Evolutionary conservation across 345 rosid species (phyloP).

Genomic region (Litchi chinensis): DNA sequence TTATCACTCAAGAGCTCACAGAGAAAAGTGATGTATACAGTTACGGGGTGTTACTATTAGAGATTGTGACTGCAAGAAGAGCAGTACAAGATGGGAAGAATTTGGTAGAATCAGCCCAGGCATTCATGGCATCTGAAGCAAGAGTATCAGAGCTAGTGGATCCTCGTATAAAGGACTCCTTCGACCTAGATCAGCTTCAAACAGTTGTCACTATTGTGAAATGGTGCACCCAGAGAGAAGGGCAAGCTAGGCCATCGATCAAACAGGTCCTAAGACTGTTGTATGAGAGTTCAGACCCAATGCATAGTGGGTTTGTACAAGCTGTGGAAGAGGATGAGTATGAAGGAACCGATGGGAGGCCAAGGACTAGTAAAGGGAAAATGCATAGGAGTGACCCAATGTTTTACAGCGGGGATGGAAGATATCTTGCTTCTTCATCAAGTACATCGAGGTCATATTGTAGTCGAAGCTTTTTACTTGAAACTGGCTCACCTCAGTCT

Average conservation of each 20-base stretch:
- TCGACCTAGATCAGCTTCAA: slow-evolving; percentile 78
- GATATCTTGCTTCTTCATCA: slow-evolving; percentile 81
- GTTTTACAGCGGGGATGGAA: slow-evolving; percentile 64
- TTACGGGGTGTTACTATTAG: slow-evolving; percentile 90
- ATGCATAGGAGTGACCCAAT: slow-evolving; percentile 47
- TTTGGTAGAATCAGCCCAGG: slow-evolving; percentile 72
- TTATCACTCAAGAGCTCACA: slow-evolving; percentile 80
- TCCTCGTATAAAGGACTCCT: slow-evolving; percentile 53
- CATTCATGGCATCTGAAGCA: slow-evolving; percentile 54
- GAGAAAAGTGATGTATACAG: slow-evolving; percentile 93
- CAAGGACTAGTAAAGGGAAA: slow-evolving; percentile 59
- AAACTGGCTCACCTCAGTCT: slow-evolving; percentile 82
- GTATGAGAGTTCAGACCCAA: slow-evolving; percentile 81
- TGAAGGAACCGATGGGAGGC: slow-evolving; percentile 64
- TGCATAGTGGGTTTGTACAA: slow-evolving; percentile 65
- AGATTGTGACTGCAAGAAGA: slow-evolving; percentile 70
- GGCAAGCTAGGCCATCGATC: slow-evolving; percentile 76
- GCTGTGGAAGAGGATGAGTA: slow-evolving; percentile 67
- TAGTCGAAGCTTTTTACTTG: slow-evolving; percentile 83
- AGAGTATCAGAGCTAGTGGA: slow-evolving; percentile 69
- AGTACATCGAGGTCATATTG: slow-evolving; percentile 92
- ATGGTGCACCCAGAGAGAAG: slow-evolving; percentile 94
- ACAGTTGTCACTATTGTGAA: slow-evolving; percentile 61
- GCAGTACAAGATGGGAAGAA: slow-evolving; percentile 82
- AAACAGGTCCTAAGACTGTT: slow-evolving; percentile 83